Evolutionary conservation across 495 filamentous ascomycete genomes (phyloP), one percentile per base, ranked within the genome.

Genomic region (Aspergillus sclerotioniger): DNA sequence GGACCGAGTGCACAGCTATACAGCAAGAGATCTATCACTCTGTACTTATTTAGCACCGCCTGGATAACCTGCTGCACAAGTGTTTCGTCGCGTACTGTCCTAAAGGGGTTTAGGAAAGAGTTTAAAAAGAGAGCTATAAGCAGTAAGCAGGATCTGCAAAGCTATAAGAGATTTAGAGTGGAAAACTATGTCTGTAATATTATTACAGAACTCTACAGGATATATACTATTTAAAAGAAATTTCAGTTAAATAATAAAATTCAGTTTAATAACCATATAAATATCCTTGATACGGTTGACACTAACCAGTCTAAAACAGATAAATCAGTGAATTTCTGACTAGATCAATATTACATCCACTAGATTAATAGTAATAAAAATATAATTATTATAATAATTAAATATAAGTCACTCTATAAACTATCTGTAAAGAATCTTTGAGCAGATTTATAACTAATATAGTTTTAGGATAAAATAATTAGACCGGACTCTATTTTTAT

Each of bases 371-470:
- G 53, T 53, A 58, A 53, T 47, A 66, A 39, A 33, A 64, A 54
- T 44, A 60, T 62, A 47, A 44, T 69, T 15, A 63, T 71, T 50
- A 68, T 58, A 20, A 67, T 62, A 3, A 65, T 73, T 19, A 64
- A 72, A 53, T 73, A 75, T 52, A 76, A 76, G 48, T 66, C 72
- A 21, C 65, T 68, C 21, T 67, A 75, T 53, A 76, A 76, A 57
- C 63, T 75, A 3, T 58, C 67, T 28, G 61, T 68, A 21, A 64
- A 66, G 33, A 63, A 60, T 58, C 59, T 75, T 43, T 67, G 67
- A 16, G 53, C 52, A 43, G 68, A 69, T 25, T 63, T 75, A 41
- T 62, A 57, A 31, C 64, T 58, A 6, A 66, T 66, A 44, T 44
- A 65, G 5, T 63, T 70, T 12, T 69, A 54, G 62, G 47, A 65